These are phyloP conservation scores for Candida andamanensis DNA, from an alignment of 805 yeast genomes.

Conservation along the genomic window DNA sequence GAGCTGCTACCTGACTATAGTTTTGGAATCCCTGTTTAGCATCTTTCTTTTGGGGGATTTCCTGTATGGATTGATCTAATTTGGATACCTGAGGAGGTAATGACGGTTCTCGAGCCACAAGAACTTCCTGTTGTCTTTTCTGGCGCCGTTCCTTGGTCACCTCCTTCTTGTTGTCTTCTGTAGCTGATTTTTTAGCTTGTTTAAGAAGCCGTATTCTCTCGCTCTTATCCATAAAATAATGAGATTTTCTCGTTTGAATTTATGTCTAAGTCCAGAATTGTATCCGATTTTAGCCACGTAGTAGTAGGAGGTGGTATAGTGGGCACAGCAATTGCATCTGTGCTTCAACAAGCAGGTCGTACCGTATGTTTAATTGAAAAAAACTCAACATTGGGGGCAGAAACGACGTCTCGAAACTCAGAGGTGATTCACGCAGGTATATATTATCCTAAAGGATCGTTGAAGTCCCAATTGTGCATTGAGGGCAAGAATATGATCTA, in stretches of 20 bases:
- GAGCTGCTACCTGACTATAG: slow-evolving; percentile 52
- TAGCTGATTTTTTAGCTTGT: slow-evolving; percentile 3
- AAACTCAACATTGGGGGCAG: slow-evolving; percentile 61
- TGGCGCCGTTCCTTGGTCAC: slow-evolving; percentile 2
- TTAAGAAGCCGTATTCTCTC: slow-evolving; percentile 3
- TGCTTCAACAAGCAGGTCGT: slow-evolving; percentile 44
- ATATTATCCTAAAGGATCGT: slow-evolving; percentile 65
- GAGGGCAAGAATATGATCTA: slow-evolving; percentile 71
- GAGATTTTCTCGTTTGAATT: too few species aligned
- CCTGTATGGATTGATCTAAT: slow-evolving; percentile 46
- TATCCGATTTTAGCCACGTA: slow-evolving; percentile 58
- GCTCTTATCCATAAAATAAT: slow-evolving; percentile 2
- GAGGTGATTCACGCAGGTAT: slow-evolving; percentile 93
- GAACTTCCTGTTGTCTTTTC: slow-evolving; percentile 1
- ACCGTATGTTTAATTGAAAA: slow-evolving; percentile 66
- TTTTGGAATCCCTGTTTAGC: slow-evolving; percentile 39
- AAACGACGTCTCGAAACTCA: slow-evolving; percentile 84
- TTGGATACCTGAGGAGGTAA: not conserved
- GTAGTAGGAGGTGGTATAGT: slow-evolving; percentile 83
- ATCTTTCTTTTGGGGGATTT: slow-evolving; percentile 42
- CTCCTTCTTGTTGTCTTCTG: slow-evolving; percentile 4
- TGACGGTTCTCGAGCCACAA: not conserved
- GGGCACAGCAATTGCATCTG: slow-evolving; percentile 77
- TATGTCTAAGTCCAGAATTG: not conserved
- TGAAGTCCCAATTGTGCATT: slow-evolving; percentile 68